Percentiles rank a stretch among this genome's conserved stretches.
Conservation (phyloP, 2,329 filamentous ascomycete genomes). For the Aspergillus costaricaensis region DNA sequence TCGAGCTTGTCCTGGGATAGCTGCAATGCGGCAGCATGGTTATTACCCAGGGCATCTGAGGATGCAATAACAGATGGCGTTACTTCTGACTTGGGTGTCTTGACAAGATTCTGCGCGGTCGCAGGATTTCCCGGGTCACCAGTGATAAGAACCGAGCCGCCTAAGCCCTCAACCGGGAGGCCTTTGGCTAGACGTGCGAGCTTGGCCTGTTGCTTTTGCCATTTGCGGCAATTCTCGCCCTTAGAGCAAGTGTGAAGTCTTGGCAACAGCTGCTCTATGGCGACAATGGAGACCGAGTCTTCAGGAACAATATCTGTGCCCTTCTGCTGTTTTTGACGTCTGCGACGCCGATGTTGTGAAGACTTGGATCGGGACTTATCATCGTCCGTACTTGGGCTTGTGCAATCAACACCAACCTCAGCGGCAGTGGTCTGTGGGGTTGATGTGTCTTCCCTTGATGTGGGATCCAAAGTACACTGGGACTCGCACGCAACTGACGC, state of each 20-base stretch:
- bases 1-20: slow-evolving; percentile 74
- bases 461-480: slow-evolving; percentile 7
- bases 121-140: slow-evolving; percentile 77
- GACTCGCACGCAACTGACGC: slow-evolving; percentile 8
- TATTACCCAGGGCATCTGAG: slow-evolving; percentile 81
- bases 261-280: slow-evolving; percentile 84
- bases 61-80: slow-evolving; percentile 85
- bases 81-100: slow-evolving; percentile 69
- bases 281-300: slow-evolving; percentile 87
- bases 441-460: slow-evolving; percentile 12
- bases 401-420: slow-evolving; percentile 17
- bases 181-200: slow-evolving; percentile 74
- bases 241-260: slow-evolving; percentile 83
- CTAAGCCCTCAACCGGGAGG: slow-evolving; percentile 72
- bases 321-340: slow-evolving; percentile 26
- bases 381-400: slow-evolving; percentile 12
- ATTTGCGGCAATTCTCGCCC: slow-evolving; percentile 82
- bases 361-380: slow-evolving; percentile 11
- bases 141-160: slow-evolving; percentile 69
- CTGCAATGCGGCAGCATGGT: slow-evolving; percentile 61
- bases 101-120: slow-evolving; percentile 59
- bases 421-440: slow-evolving; percentile 18
- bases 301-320: slow-evolving; percentile 52
- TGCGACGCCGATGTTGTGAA: slow-evolving; percentile 10
- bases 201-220: slow-evolving; percentile 75